Base-by-base conservation (phyloP, 768 basidiomycete genomes). In the Leucosporidium creatinivorum region DNA sequence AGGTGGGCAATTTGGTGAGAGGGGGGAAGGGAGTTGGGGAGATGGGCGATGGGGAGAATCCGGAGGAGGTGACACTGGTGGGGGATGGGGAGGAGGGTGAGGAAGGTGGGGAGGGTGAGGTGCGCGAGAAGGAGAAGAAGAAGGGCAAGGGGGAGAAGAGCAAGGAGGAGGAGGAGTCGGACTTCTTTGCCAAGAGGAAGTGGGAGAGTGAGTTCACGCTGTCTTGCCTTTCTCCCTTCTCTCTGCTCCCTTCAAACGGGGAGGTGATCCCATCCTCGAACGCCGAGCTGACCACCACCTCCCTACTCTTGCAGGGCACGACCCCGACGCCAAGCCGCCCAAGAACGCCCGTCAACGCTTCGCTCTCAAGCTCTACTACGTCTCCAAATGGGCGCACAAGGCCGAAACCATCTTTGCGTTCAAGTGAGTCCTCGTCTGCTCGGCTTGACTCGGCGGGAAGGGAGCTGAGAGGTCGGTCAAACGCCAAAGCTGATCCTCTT, bases 401-500 rank as follows among this genome's bases (percentile, higher is more conserved):
- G 66, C 65, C 23, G 63, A 71, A 18, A 78, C 7, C 58, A 51
- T 80, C 77, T 86, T 84, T 68, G 80, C 82, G 0, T 79, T 85
- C 73, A 82, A 84, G 75, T 83, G 83, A 67, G 80, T 79, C 0
- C 44, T 84, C 10, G 70, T 84, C n/a, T n/a, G n/a, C n/a, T n/a
- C n/a, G n/a, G n/a, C n/a, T n/a, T n/a, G n/a, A n/a, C n/a, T n/a
- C n/a, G n/a, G n/a, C n/a, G n/a, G n/a, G n/a, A n/a, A n/a, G n/a
- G n/a, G n/a, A n/a, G n/a, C n/a, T n/a, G n/a, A n/a, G n/a, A n/a
- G n/a, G n/a, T n/a, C n/a, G n/a, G n/a, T n/a, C n/a, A n/a, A n/a
- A n/a, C n/a, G n/a, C n/a, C n/a, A n/a, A n/a, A n/a, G 10, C 33
- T 33, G 33, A 33, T 33, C 33, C 5, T 33, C n/a, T n/a, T n/a